phyloP scores from a whole-genome alignment of 179 eudicot species.

The Drosera spatulata region DNA sequence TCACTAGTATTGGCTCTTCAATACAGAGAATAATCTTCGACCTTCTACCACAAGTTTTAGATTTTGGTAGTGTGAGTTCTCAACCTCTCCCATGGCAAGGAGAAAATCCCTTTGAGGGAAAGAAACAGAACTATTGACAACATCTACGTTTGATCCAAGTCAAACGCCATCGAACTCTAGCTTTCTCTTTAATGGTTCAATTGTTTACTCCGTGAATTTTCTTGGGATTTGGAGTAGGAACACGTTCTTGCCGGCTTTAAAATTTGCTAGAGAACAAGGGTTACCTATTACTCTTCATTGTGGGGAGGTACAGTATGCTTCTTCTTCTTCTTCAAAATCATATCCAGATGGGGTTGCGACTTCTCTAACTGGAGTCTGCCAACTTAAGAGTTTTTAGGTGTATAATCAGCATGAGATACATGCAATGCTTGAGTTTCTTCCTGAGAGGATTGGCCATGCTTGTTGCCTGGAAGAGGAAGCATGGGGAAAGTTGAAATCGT shows the following conservation, averaged over 20 bases:
- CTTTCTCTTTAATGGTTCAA: no score
- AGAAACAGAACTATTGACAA: no score
- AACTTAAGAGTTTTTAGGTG: slow-evolving; percentile 71
- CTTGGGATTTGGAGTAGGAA: slow-evolving; percentile 30
- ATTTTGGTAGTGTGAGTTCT: no score
- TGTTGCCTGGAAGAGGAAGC: slow-evolving; percentile 87
- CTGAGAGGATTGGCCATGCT: slow-evolving; percentile 92
- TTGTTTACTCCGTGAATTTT: neutral
- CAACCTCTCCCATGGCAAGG: no score
- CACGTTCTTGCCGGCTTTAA: slow-evolving; percentile 75
- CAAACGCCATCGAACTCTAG: no score
- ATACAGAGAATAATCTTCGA: no score
- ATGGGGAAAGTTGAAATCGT: slow-evolving; percentile 52
- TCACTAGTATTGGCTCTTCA: no score
- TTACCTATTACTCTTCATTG: slow-evolving; percentile 77
- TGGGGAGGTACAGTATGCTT: slow-evolving; percentile 62
- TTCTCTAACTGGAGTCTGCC: slow-evolving; percentile 23
- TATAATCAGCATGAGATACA: slow-evolving; percentile 80
- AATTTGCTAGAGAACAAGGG: slow-evolving; percentile 71
- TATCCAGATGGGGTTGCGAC: neutral
- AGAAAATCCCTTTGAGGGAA: no score
- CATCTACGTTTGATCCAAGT: no score
- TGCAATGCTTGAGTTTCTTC: slow-evolving; percentile 81
- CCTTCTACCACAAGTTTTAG: no score
- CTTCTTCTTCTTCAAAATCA: neutral